These are phyloP conservation scores for Conticribra guillardii DNA, from an alignment of 108 stramenopile species.

Conservation along the genomic window DNA sequence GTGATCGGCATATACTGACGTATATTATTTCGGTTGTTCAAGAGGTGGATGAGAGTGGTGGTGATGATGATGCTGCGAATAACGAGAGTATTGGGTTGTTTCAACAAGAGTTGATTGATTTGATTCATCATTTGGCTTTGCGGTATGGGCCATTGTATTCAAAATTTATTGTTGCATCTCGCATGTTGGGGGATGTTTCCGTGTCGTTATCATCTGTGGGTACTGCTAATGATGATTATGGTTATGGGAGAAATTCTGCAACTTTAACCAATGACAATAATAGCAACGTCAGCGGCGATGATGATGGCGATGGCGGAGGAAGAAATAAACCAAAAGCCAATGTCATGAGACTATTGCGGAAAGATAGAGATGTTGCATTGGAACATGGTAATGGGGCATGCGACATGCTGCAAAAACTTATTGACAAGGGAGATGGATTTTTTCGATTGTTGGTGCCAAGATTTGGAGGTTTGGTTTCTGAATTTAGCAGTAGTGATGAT, in stretches of 20 bases:
- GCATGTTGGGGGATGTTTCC: constrained; percentile 33
- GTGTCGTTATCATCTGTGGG: constrained; percentile 2
- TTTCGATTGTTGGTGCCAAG: constrained; percentile 40
- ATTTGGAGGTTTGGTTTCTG: constrained; percentile 40
- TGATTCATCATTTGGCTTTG: constrained; percentile 27
- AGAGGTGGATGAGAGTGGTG: background rate
- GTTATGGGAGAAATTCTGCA: constrained; percentile 1
- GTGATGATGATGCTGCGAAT: constrained; percentile 7
- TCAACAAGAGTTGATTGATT: constrained; percentile 34
- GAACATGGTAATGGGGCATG: no score
- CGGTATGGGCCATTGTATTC: constrained; percentile 32
- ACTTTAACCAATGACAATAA: no score
- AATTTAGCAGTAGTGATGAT: no score
- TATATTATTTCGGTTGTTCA: constrained; percentile 17
- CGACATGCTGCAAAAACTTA: background rate
- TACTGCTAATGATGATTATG: background rate
- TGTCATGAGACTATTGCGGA: no score
- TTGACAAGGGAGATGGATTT: constrained; percentile 33
- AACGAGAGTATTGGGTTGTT: constrained; percentile 10
- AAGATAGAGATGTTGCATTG: background rate
- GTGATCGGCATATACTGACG: constrained; percentile 17
- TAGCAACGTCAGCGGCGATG: no score
- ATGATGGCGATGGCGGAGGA: no score
- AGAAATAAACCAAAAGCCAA: no score
- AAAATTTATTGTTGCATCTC: constrained; percentile 41